Evolutionary conservation across 352 stramenopile species (phyloP).

Genomic region (Phytophthora citrophthora): DNA sequence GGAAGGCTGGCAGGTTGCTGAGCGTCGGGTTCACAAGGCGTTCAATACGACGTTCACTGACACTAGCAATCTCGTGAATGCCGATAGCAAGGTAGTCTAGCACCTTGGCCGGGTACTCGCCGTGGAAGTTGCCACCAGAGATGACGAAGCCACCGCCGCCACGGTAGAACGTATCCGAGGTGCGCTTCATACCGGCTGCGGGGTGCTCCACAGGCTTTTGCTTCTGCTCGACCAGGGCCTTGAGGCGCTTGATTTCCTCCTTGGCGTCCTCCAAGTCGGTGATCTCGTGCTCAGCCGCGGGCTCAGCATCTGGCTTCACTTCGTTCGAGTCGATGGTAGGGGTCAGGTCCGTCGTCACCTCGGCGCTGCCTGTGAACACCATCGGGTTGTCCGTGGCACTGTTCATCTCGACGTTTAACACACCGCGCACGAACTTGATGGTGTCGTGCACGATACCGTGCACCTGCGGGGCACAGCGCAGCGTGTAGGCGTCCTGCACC

Average conservation of each 20-base stretch:
- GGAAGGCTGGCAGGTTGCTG: constrained; percentile 86
- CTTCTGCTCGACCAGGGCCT: constrained; percentile 57
- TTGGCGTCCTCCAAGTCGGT: constrained; percentile 75
- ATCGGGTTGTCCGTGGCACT: constrained; percentile 92
- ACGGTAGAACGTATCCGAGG: constrained; percentile 83
- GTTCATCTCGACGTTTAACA: constrained; percentile 92
- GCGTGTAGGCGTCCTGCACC: constrained; percentile 91
- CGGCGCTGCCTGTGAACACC: constrained; percentile 78
- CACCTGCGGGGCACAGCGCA: constrained; percentile 90
- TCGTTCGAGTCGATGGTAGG: constrained; percentile 33
- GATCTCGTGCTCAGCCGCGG: constrained; percentile 44
- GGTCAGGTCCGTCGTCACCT: constrained; percentile 70
- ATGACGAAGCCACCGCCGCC: constrained; percentile 85
- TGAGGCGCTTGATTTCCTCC: constrained; percentile 78
- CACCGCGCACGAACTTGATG: constrained; percentile 82
- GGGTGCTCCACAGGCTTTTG: constrained; percentile 49
- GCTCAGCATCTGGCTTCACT: constrained; percentile 12
- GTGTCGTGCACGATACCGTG: constrained; percentile 91
- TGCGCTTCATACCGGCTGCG: constrained; percentile 74
- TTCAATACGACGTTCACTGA: constrained; percentile 89
- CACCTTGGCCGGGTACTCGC: constrained; percentile 90
- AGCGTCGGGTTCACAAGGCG: constrained; percentile 88
- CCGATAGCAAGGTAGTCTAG: constrained; percentile 91
- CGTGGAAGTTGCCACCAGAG: constrained; percentile 92
- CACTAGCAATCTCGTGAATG: constrained; percentile 84